Evolutionary conservation across 106 monocot genomes (phyloP).

Genomic region (Dactylorhiza incarnata): DNA sequence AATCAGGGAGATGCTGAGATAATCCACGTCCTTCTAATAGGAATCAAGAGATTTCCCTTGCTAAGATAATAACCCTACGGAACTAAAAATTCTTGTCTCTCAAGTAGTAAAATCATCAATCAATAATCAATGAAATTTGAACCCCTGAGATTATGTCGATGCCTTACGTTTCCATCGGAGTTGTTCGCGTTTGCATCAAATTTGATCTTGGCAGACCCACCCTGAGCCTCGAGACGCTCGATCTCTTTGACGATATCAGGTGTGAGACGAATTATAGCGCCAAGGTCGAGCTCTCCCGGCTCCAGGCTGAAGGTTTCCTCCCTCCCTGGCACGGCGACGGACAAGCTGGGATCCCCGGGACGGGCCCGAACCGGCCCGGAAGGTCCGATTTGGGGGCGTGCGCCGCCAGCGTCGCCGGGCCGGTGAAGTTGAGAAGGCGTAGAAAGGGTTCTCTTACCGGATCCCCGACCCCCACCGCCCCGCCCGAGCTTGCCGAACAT

Average conservation of each 20-base stretch:
- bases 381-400: constrained; percentile 5
- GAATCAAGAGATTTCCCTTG: neutral
- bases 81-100: neutral
- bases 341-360: neutral
- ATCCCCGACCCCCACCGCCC: constrained; percentile 25
- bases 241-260: constrained; percentile 92
- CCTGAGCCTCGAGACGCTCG: constrained; percentile 54
- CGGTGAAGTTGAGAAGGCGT: constrained; percentile 18
- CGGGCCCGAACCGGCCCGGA: neutral
- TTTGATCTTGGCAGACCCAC: constrained; percentile 63
- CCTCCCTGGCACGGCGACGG: constrained; percentile 3
- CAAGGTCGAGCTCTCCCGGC: constrained; percentile 51
- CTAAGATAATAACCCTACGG: neutral
- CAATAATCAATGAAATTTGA: neutral
- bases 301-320: constrained; percentile 73
- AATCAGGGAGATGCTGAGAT: neutral
- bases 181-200: constrained; percentile 64
- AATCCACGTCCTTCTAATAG: neutral
- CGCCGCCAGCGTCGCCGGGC: constrained; percentile 12
- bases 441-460: constrained; percentile 29
- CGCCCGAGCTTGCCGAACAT: constrained; percentile 44
- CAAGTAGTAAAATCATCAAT: neutral
- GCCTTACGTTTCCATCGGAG: constrained; percentile 44
- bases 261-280: constrained; percentile 68
- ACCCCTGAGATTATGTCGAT: neutral